A percentile compares a stretch with the other conserved stretches of the same genome.
Conservation (phyloP, 306 rosid genomes). For the Casuarina glauca region DNA sequence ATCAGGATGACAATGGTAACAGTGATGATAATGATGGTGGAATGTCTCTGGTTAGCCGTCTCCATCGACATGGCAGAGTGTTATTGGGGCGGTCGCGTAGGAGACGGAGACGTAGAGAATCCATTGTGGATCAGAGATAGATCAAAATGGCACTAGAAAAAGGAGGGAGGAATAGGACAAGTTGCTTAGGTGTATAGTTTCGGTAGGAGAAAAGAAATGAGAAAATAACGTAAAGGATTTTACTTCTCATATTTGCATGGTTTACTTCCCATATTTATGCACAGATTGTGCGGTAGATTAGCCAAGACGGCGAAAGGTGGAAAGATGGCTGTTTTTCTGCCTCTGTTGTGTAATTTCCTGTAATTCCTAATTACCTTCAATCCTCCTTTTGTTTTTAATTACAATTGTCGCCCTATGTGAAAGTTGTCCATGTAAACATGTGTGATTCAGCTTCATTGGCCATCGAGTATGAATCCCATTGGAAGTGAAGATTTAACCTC, state of each 20-base stretch:
- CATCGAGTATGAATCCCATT: slow-evolving; percentile 17
- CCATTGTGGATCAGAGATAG: slow-evolving; percentile 35
- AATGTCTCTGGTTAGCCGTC: slow-evolving; percentile 73
- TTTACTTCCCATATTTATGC: slow-evolving; percentile 34
- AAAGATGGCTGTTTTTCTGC: slow-evolving; percentile 43
- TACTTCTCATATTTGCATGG: slow-evolving; percentile 48
- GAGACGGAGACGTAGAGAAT: slow-evolving; percentile 77
- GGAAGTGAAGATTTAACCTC: background rate
- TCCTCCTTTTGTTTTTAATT: slow-evolving; percentile 42
- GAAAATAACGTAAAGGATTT: slow-evolving; percentile 43
- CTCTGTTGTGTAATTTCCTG: slow-evolving; percentile 33
- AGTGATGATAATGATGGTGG: slow-evolving; percentile 40
- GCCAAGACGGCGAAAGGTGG: slow-evolving; percentile 32
- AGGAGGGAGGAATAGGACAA: slow-evolving; percentile 62
- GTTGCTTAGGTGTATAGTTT: slow-evolving; percentile 44
- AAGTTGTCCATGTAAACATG: slow-evolving; percentile 37
- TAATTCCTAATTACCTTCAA: slow-evolving; percentile 35
- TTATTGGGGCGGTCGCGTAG: slow-evolving; percentile 74
- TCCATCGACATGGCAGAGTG: slow-evolving; percentile 64
- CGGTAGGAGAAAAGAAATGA: slow-evolving; percentile 38
- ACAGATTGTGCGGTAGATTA: slow-evolving; percentile 5
- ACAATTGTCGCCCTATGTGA: slow-evolving; percentile 36
- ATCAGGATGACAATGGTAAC: slow-evolving; percentile 47
- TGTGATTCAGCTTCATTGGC: slow-evolving; percentile 26
- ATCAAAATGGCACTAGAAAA: slow-evolving; percentile 24